Evolutionary conservation across 306 rosid species (phyloP).

Genomic region (Gynostemma pentaphyllum): DNA sequence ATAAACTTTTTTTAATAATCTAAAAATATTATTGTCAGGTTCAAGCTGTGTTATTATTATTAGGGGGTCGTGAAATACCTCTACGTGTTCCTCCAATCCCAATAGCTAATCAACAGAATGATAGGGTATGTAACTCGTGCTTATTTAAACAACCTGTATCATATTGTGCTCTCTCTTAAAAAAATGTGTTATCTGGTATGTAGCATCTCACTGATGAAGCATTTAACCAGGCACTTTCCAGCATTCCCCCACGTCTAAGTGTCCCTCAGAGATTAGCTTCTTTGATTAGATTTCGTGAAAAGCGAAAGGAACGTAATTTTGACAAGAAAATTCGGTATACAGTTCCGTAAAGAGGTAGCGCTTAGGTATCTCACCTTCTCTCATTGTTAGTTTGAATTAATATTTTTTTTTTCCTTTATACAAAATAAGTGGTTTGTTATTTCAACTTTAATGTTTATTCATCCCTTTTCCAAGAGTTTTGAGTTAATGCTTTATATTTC

Average conservation of each 20-base stretch:
- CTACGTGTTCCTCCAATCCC: slow-evolving; percentile 31
- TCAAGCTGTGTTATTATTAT: slow-evolving; percentile 57
- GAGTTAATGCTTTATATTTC: neutral
- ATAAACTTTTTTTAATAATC: neutral
- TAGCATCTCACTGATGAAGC: slow-evolving; percentile 29
- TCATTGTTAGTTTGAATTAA: slow-evolving; percentile 12
- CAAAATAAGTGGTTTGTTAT: neutral
- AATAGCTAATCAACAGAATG: slow-evolving; percentile 25
- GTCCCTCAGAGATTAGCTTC: slow-evolving; percentile 68
- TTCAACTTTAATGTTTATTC: neutral
- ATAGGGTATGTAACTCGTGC: slow-evolving; percentile 33
- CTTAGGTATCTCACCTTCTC: slow-evolving; percentile 40
- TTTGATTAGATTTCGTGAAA: slow-evolving; percentile 70
- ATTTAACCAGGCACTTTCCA: slow-evolving; percentile 44
- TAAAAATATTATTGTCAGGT: slow-evolving; percentile 27
- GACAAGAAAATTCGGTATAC: slow-evolving; percentile 76
- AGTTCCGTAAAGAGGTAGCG: slow-evolving; percentile 77
- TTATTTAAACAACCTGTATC: neutral
- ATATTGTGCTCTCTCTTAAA: neutral
- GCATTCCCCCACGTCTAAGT: slow-evolving; percentile 40
- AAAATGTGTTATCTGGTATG: slow-evolving; percentile 18
- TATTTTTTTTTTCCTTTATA: neutral
- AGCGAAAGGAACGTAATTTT: slow-evolving; percentile 65
- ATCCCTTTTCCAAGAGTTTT: neutral
- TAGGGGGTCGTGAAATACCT: slow-evolving; percentile 64